Percentiles rank a stretch among this genome's conserved stretches.
Conservation (phyloP, 2,329 filamentous ascomycete genomes). For the Coniochaeta sp. region DNA sequence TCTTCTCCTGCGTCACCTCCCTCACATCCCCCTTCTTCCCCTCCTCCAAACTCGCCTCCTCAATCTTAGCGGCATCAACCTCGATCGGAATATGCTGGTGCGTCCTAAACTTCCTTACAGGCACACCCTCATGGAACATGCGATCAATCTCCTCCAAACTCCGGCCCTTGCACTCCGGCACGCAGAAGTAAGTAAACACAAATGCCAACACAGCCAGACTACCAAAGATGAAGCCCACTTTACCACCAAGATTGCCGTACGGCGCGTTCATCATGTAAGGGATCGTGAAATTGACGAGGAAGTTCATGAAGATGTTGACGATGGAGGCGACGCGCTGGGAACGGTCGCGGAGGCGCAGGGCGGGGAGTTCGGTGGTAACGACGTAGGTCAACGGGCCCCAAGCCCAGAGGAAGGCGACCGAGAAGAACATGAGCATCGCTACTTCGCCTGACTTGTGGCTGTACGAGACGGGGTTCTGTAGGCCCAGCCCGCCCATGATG, state of each 20-base stretch:
- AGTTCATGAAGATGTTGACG: constrained; percentile 23
- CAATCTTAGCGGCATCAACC: neutral
- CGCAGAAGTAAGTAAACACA: constrained; percentile 19
- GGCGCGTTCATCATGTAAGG: constrained; percentile 28
- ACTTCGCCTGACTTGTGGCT: constrained; percentile 20
- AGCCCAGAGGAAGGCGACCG: constrained; percentile 21
- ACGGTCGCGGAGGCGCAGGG: constrained; percentile 22
- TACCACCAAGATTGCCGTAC: constrained; percentile 25
- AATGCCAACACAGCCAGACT: constrained; percentile 15
- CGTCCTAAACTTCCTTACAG: constrained; percentile 13
- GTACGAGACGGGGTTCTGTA: constrained; percentile 9
- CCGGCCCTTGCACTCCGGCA: constrained; percentile 30
- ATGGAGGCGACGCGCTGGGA: constrained; percentile 20
- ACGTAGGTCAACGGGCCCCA: constrained; percentile 29
- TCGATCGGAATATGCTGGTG: neutral
- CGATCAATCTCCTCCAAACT: constrained; percentile 31
- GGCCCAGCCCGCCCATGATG: constrained; percentile 29
- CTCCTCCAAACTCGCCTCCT: neutral
- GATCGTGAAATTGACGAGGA: constrained; percentile 25
- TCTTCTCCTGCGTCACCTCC: neutral
- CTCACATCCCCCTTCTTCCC: neutral
- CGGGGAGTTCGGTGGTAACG: constrained; percentile 25
- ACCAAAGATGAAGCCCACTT: constrained; percentile 29
- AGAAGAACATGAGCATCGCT: constrained; percentile 23
- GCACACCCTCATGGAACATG: constrained; percentile 12